These are phyloP conservation scores for Pseudofabraea citricarpa DNA, from an alignment of 2,329 filamentous ascomycete genomes.

Conservation along the genomic window DNA sequence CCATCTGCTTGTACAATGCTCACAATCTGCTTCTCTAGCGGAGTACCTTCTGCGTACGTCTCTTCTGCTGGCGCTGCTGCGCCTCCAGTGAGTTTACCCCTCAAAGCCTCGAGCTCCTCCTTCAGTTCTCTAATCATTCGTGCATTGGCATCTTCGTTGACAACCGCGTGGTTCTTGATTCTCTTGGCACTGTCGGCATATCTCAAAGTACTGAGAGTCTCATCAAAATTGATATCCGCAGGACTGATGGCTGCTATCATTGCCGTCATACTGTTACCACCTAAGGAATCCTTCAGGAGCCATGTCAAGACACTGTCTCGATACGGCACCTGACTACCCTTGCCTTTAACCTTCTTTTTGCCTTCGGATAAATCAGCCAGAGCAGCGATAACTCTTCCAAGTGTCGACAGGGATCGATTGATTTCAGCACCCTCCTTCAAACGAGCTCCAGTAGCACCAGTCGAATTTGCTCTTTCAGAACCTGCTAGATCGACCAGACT, in stretches of 20 bases:
- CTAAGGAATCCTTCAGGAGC: conserved; percentile 93
- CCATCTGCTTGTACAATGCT: conserved; percentile 87
- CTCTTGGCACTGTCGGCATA: conserved; percentile 98
- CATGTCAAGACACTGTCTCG: conserved; percentile 95
- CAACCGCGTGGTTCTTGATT: conserved; percentile 99
- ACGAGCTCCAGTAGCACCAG: conserved; percentile 89
- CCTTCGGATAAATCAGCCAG: conserved; percentile 84
- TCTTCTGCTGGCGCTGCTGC: conserved; percentile 56
- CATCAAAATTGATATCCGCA: conserved; percentile 98
- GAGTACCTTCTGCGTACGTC: conserved; percentile 87
- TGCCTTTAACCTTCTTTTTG: conserved; percentile 73
- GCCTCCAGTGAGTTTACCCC: conserved; percentile 70
- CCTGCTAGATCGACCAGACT: conserved; percentile 96
- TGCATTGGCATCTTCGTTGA: conserved; percentile 98
- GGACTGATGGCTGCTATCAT: conserved; percentile 99
- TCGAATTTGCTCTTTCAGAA: conserved; percentile 95
- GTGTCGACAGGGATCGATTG: conserved; percentile 91
- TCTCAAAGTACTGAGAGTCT: conserved; percentile 89
- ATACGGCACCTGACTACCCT: conserved; percentile 79
- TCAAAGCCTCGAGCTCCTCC: conserved; percentile 81
- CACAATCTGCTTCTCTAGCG: conserved; percentile 92
- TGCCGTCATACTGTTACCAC: conserved; percentile 98
- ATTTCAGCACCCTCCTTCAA: conserved; percentile 98
- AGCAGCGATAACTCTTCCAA: conserved; percentile 95
- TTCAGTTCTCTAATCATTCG: conserved; percentile 98